Evolutionary conservation across 1,139 yeast genomes (phyloP), one percentile per base, ranked within the genome.

Genomic region (Scheffersomyces insectosa): DNA sequence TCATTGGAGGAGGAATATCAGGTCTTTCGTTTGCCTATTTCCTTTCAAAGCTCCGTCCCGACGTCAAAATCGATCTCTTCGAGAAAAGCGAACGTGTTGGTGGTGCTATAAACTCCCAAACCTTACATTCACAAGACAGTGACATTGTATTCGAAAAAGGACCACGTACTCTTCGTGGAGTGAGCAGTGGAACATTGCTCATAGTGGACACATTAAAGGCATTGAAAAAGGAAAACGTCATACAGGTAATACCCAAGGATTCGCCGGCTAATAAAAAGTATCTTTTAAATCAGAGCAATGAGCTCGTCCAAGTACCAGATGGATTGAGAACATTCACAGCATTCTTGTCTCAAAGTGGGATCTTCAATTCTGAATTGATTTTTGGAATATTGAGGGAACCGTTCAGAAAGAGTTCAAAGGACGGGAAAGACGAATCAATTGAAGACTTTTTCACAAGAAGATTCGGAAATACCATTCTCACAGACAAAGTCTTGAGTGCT

Each of bases 1-100:
- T 91, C 1, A 60, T 89, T 3, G 99, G 99, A 0, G 87, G 88
- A 0, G 99, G 99, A 0, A 77, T 91, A 3, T 85, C 96, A 1
- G 98, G 98, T 0, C 71, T 93, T 3, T 71, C 93, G 2, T 83
- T 80, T 54, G 85, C 95, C 0, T 90, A 87, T 62, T 87, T 87
- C 54, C 70, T 91, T 15, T 71, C 77, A 33, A 78, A 77, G 46
- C 60, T 88, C 11, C 72, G 97, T 40, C 93, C 93, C 0, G 96
- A 89, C 59, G 54, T 88, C 15, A 64, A 67, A 8, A 75, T 93
- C 41, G 79, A 80, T 1, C 60, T 93, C 0, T 77, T 75, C 47
- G 98, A 93, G 52, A 62, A 74, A 20, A 50, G 71, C 2, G 41
- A 56, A 1, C 66, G 80, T 38, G 68, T 80, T 5, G 97, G 97